phyloP scores from a whole-genome alignment of 1,139 yeast species.

The Magnusiomyces tetraspermus region DNA sequence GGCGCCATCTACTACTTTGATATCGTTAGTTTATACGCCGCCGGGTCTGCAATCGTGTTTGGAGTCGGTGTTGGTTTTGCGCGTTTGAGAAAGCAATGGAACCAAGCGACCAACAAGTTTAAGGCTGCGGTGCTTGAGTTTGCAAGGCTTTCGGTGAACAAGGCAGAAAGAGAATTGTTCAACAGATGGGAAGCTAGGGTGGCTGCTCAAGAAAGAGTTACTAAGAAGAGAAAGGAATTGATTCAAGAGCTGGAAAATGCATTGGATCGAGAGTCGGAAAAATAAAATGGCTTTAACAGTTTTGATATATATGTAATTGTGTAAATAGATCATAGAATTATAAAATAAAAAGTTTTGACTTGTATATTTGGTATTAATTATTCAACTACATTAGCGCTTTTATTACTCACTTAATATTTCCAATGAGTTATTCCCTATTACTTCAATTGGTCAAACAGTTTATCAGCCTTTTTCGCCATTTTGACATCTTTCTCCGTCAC shows the following conservation, averaged over 20 bases:
- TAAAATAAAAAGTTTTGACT: too few species aligned
- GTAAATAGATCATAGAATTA: too few species aligned
- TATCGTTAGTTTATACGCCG: slow-evolving; percentile 27
- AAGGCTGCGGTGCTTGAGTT: slow-evolving; percentile 22
- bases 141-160: slow-evolving; percentile 22
- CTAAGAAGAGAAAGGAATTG: slow-evolving; percentile 5
- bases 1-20: slow-evolving; percentile 29
- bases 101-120: slow-evolving; percentile 23
- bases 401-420: too few species aligned
- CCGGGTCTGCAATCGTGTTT: slow-evolving; percentile 33
- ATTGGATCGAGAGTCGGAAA: background rate
- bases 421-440: too few species aligned
- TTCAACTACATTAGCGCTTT: too few species aligned
- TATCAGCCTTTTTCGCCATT: slow-evolving; percentile 6
- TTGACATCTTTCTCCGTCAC: slow-evolving; percentile 2
- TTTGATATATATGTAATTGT: too few species aligned
- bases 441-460: slow-evolving; percentile 2
- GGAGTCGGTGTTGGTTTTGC: slow-evolving; percentile 33
- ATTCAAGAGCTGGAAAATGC: background rate
- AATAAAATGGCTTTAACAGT: too few species aligned
- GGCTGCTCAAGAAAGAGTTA: slow-evolving; percentile 21
- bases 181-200: slow-evolving; percentile 30
- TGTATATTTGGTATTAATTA: too few species aligned
- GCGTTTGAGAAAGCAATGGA: slow-evolving; percentile 32
- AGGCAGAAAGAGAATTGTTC: slow-evolving; percentile 25